A percentile compares a stretch with the other conserved stretches of the same genome.
Conservation (phyloP, 2,329 filamentous ascomycete species). For the Aspergillus sp. region DNA sequence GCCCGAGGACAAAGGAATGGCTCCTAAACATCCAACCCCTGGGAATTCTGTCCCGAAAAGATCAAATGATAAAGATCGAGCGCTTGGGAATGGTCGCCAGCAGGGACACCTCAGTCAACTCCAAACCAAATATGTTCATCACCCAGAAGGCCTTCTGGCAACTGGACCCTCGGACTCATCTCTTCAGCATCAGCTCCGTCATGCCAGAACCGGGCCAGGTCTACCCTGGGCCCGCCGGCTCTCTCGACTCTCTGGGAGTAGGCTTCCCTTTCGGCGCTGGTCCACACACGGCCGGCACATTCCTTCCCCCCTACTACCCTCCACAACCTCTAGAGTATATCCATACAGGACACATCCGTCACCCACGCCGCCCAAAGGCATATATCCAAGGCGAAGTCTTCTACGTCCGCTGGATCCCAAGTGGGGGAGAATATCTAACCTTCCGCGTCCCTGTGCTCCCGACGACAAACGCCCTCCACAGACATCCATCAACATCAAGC, state of each 20-base stretch:
- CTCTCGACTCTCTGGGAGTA: not conserved
- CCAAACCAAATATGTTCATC: not conserved
- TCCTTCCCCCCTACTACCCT: slow-evolving; percentile 4
- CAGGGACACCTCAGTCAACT: not conserved
- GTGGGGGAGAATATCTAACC: not conserved
- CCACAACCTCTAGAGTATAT: not conserved
- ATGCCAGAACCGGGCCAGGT: not conserved
- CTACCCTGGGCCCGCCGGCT: not conserved
- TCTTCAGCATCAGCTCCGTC: slow-evolving; percentile 3
- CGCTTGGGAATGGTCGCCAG: not conserved
- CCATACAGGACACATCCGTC: not conserved
- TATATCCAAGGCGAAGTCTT: slow-evolving; percentile 1
- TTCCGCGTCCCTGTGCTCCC: not conserved
- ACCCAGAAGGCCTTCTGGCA: slow-evolving; percentile 2
- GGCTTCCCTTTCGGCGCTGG: slow-evolving; percentile 4
- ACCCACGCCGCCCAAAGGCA: slow-evolving; percentile 1
- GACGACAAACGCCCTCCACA: not conserved
- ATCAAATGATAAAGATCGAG: not conserved
- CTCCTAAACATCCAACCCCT: not conserved
- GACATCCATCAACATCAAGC: not conserved
- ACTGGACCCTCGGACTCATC: not conserved
- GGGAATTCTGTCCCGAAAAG: slow-evolving; percentile 1
- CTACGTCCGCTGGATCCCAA: slow-evolving; percentile 1
- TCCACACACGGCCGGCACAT: not conserved
- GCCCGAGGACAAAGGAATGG: not conserved